Conservation (phyloP, 257 asterid species). For the Linaria vulgaris region DNA sequence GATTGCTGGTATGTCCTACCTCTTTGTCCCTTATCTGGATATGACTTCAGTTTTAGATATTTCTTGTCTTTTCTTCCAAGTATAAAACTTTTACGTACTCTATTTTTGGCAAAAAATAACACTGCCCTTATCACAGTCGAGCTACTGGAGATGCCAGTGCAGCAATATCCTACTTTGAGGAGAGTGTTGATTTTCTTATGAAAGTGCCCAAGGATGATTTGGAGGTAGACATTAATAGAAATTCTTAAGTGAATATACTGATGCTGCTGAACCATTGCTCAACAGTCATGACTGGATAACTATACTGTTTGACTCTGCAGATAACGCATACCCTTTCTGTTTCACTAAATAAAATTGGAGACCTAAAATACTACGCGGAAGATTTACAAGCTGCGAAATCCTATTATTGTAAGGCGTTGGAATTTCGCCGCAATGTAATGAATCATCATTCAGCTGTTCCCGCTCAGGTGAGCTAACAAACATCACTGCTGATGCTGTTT, state of each 20-base stretch:
- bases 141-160: conserved; percentile 76
- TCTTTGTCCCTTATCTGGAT: conserved; percentile 15
- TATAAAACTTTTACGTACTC: conserved; percentile 4
- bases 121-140: conserved; percentile 52
- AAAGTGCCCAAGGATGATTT: conserved; percentile 74
- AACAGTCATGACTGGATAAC: conserved; percentile 4
- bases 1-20: conserved; percentile 77
- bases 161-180: conserved; percentile 82
- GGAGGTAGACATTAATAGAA: conserved; percentile 49
- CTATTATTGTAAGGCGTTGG: conserved; percentile 78
- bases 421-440: conserved; percentile 73
- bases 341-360: conserved; percentile 93
- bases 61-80: background rate
- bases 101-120: conserved; percentile 2
- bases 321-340: conserved; percentile 92
- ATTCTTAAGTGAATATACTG: conserved; percentile 3
- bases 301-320: conserved; percentile 36
- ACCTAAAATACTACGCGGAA: conserved; percentile 79
- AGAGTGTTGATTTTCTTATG: conserved; percentile 71
- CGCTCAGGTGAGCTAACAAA: conserved; percentile 62
- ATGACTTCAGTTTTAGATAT: background rate
- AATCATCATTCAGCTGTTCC: conserved; percentile 48
- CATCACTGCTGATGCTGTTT: conserved; percentile 19
- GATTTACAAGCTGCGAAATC: conserved; percentile 80
- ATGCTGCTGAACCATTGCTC: conserved; percentile 12